Evolutionary conservation across 257 asterid genomes (phyloP).

Genomic region (Marsdenia floribunda): DNA sequence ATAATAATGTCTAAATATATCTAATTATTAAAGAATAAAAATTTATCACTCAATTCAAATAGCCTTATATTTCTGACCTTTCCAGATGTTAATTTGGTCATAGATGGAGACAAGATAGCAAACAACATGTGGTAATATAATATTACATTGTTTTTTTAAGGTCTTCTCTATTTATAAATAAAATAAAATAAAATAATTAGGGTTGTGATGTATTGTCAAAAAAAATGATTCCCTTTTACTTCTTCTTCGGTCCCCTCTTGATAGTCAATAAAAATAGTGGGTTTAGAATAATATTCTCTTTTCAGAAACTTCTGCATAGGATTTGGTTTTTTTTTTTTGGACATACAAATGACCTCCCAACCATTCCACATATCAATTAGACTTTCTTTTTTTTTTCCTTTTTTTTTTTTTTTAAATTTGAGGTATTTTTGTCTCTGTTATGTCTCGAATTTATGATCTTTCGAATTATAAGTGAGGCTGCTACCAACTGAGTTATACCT

Average conservation of each 20-base stretch:
- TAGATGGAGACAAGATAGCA: background rate
- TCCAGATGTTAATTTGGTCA: background rate
- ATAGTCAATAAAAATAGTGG: background rate
- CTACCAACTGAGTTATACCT: no score
- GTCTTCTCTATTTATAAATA: no score
- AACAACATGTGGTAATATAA: background rate
- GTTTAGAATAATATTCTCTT: background rate
- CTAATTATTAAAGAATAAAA: no score
- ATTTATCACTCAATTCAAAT: no score
- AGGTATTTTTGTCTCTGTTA: no score
- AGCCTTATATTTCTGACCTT: background rate
- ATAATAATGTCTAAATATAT: no score
- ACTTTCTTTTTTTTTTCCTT: no score
- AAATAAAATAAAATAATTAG: background rate
- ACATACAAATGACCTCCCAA: background rate
- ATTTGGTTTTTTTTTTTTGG: background rate
- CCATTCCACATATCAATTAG: no score
- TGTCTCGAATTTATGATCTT: no score
- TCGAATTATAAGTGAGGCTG: no score
- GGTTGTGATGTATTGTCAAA: background rate
- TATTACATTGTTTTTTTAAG: background rate
- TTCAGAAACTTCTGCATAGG: background rate
- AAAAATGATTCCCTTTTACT: background rate
- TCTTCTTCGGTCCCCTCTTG: background rate
- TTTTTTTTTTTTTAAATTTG: no score